Conservation (phyloP, 176 grass and related monocot species). For the Neostapfia colusana region DNA sequence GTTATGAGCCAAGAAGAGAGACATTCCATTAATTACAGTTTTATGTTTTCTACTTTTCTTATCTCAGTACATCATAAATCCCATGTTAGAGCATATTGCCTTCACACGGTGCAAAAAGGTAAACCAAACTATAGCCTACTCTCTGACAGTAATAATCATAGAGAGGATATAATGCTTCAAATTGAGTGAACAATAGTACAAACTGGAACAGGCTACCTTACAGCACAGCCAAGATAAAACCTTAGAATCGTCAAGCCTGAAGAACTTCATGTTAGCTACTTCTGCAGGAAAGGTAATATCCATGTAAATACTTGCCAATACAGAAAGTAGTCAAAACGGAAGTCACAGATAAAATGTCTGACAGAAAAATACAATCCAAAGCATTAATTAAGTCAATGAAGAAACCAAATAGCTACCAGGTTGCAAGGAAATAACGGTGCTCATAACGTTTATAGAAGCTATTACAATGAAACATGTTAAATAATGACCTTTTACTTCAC, state of each 20-base stretch:
- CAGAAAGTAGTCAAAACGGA: slow-evolving; percentile 3
- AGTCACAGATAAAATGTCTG: neutral
- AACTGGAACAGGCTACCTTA: slow-evolving; percentile 59
- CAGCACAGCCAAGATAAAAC: slow-evolving; percentile 91
- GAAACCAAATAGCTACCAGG: neutral
- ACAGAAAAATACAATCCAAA: slow-evolving; percentile 14
- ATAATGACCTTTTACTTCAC: slow-evolving; percentile 78
- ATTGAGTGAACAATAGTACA: slow-evolving; percentile 17
- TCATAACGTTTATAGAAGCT: neutral
- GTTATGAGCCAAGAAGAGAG: no score
- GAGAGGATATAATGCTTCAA: neutral
- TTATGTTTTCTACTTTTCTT: no score
- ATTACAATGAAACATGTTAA: slow-evolving; percentile 23
- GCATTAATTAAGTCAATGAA: slow-evolving; percentile 10
- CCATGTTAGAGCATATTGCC: no score
- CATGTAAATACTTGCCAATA: slow-evolving; percentile 22
- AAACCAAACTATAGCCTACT: neutral
- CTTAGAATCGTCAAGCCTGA: slow-evolving; percentile 83
- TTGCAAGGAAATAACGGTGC: slow-evolving; percentile 3
- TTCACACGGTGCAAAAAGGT: no score
- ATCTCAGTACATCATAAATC: no score
- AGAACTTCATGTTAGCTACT: slow-evolving; percentile 77
- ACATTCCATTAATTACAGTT: no score
- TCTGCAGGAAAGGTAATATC: slow-evolving; percentile 56
- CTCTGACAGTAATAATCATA: slow-evolving; percentile 5